A percentile compares a stretch with the other conserved stretches of the same genome.
phyloP scores from a whole-genome alignment of 768 basidiomycete species.

The Dendrothele bispora region DNA sequence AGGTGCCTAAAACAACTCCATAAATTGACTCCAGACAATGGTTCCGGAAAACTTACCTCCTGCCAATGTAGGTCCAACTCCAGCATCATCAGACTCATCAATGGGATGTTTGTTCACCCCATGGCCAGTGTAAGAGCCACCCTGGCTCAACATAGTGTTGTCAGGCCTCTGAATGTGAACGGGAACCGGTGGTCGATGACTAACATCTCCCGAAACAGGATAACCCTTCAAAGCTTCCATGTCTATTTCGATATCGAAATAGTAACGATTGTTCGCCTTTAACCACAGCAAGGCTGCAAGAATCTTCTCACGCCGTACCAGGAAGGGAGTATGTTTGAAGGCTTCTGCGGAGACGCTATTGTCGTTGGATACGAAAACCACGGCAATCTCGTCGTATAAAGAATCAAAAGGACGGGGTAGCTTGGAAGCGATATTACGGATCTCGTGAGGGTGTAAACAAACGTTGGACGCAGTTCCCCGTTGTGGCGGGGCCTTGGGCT shows the following conservation, averaged over 20 bases:
- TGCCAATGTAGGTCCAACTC: not conserved
- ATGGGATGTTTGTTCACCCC: conserved; percentile 10
- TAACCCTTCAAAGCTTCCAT: conserved; percentile 6
- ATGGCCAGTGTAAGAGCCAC: conserved; percentile 12
- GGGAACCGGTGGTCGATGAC: conserved; percentile 8
- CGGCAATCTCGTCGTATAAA: conserved; percentile 14
- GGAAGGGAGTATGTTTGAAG: conserved; percentile 13
- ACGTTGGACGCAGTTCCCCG: conserved; percentile 13
- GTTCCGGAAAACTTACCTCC: not conserved
- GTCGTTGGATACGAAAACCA: conserved; percentile 11
- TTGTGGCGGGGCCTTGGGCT: not conserved
- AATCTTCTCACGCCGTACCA: conserved; percentile 9
- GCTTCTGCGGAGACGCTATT: conserved; percentile 1
- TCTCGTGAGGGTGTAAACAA: conserved; percentile 14
- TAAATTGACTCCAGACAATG: too few species aligned
- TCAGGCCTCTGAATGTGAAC: conserved; percentile 6
- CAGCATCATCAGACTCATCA: conserved; percentile 1
- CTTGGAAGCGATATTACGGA: not conserved
- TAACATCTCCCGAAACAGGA: conserved; percentile 1
- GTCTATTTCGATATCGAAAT: conserved; percentile 11
- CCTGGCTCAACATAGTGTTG: conserved; percentile 8
- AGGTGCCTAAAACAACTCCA: not conserved
- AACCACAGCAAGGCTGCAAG: conserved; percentile 11
- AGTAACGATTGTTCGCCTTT: conserved; percentile 13
- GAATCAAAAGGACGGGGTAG: conserved; percentile 8